phyloP scores from a whole-genome alignment of 495 filamentous ascomycete genomes.

The Talaromyces thailandensis region DNA sequence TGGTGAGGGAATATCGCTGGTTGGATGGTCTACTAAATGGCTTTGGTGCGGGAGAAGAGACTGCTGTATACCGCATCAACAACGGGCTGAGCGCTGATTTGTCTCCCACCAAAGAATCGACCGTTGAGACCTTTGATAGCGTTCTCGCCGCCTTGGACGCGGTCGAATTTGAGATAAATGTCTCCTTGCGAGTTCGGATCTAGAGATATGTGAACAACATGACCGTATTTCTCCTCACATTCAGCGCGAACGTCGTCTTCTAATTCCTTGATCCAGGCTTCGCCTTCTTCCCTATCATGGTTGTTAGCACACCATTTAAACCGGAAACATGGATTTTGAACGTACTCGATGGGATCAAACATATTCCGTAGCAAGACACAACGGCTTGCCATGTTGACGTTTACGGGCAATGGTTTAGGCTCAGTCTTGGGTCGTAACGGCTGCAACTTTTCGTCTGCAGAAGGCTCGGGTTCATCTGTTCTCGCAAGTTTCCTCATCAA shows the following conservation, averaged over 20 bases:
- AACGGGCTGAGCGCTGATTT: constrained; percentile 89
- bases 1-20: not conserved
- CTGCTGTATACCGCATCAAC: constrained; percentile 98
- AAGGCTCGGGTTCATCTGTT: constrained; percentile 74
- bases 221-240: constrained; percentile 93
- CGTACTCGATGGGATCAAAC: constrained; percentile 89
- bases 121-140: constrained; percentile 97
- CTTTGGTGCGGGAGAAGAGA: constrained; percentile 83
- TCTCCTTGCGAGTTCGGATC: constrained; percentile 92
- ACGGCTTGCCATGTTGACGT: constrained; percentile 86
- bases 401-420: constrained; percentile 70
- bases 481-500: constrained; percentile 96
- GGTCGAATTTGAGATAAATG: constrained; percentile 97
- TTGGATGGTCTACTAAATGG: constrained; percentile 26
- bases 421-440: constrained; percentile 74
- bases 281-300: constrained; percentile 65
- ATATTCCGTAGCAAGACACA: constrained; percentile 93
- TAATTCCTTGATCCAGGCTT: constrained; percentile 83
- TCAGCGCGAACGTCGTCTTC: constrained; percentile 91
- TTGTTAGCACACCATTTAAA: constrained; percentile 29
- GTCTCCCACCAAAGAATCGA: constrained; percentile 82
- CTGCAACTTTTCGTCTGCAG: constrained; percentile 56
- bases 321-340: constrained; percentile 12
- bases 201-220: constrained; percentile 94
- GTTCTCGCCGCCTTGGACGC: constrained; percentile 88